phyloP scores from a whole-genome alignment of 2,329 filamentous ascomycete species.

The Cucurbitaria berberidis region DNA sequence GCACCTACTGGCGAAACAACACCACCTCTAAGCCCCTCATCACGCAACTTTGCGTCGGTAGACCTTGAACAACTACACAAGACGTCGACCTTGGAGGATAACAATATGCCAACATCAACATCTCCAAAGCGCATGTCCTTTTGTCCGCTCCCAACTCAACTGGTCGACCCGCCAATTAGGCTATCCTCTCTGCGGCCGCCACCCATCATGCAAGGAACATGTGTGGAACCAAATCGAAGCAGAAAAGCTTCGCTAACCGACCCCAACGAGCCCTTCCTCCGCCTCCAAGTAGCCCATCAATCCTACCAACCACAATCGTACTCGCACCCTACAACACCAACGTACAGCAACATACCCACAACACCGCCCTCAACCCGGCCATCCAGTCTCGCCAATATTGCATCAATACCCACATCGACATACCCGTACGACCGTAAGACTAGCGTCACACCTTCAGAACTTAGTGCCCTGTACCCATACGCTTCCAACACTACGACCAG shows the following conservation, averaged over 20 bases:
- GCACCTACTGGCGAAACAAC: constrained; percentile 28
- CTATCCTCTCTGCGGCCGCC: constrained; percentile 39
- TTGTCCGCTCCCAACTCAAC: constrained; percentile 26
- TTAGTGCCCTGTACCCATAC: constrained; percentile 32
- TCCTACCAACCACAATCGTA: constrained; percentile 8
- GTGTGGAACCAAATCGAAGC: constrained; percentile 15
- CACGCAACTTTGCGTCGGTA: constrained; percentile 31
- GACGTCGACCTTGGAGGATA: constrained; percentile 20
- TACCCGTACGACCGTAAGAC: constrained; percentile 26
- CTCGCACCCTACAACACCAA: constrained; percentile 25
- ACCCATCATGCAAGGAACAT: constrained; percentile 11
- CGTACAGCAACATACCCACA: constrained; percentile 20
- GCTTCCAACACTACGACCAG: constrained; percentile 18
- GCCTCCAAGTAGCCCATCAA: constrained; percentile 34
- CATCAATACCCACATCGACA: constrained; percentile 23
- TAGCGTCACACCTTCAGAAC: constrained; percentile 38
- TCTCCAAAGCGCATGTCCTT: constrained; percentile 26
- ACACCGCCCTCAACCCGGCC: constrained; percentile 33
- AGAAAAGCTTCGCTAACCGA: constrained; percentile 41
- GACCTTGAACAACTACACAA: constrained; percentile 29
- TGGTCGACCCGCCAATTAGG: constrained; percentile 36
- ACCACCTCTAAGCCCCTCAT: constrained; percentile 32
- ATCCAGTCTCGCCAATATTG: constrained; percentile 34
- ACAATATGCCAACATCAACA: constrained; percentile 15
- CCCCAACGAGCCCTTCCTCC: constrained; percentile 37